Evolutionary conservation across 371 early-diverging fungal genomes (phyloP).

Genomic region (Hamiltosporidium tvaerminnensis): DNA sequence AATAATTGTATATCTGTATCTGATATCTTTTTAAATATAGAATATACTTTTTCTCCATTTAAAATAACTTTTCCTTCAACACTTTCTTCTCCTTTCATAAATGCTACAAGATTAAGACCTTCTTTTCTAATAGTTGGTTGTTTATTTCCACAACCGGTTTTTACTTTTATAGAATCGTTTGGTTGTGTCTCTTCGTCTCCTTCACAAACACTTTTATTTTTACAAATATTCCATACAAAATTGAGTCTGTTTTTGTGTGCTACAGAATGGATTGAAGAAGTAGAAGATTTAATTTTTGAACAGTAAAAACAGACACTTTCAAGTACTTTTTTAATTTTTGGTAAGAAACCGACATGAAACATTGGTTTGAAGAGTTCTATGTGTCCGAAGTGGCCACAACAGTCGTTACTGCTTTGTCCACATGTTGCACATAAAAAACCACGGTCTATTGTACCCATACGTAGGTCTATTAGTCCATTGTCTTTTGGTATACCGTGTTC

Average conservation of each 20-base stretch:
- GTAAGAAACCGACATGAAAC: conserved; percentile 62
- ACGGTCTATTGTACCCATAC: conserved; percentile 94
- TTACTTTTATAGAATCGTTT: neutral
- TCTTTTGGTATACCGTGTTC: conserved; percentile 77
- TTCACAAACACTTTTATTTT: conserved; percentile 41
- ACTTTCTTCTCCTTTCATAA: conserved; percentile 51
- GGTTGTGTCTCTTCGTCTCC: conserved; percentile 57
- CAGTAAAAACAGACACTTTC: conserved; percentile 95
- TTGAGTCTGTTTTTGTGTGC: too few relatives aligned
- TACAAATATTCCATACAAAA: conserved; percentile 39
- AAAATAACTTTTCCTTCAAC: conserved; percentile 55
- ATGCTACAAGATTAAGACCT: conserved; percentile 66
- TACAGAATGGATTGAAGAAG: neutral
- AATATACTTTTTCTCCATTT: conserved; percentile 64
- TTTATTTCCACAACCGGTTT: conserved; percentile 62
- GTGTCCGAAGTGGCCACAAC: conserved; percentile 96
- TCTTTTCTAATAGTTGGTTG: conserved; percentile 78
- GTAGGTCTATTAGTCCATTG: conserved; percentile 79
- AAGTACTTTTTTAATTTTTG: conserved; percentile 75
- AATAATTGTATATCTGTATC: conserved; percentile 70
- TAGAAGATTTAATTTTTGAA: conserved; percentile 74
- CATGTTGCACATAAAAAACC: conserved; percentile 92
- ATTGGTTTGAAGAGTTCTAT: conserved; percentile 93
- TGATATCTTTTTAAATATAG: conserved; percentile 71
- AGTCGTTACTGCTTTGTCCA: conserved; percentile 77